phyloP scores from a whole-genome alignment of 2,329 filamentous ascomycete genomes.

The Leptographium radiaticola region DNA sequence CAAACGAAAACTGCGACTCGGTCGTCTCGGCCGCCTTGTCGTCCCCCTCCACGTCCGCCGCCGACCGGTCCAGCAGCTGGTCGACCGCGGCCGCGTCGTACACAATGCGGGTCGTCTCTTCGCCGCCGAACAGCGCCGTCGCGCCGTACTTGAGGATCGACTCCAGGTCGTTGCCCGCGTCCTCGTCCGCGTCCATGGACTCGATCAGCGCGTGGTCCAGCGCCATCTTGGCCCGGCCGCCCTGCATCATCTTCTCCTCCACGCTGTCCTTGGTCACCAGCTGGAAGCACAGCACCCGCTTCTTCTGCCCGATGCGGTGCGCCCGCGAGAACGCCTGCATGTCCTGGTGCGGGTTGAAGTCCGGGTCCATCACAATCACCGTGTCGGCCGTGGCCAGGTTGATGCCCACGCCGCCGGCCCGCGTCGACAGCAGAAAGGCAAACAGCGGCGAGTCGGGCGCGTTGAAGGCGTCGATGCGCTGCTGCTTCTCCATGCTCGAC shows the following conservation, averaged over 20 bases:
- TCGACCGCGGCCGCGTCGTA: constrained; percentile 81
- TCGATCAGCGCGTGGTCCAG: constrained; percentile 93
- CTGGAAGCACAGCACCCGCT: constrained; percentile 92
- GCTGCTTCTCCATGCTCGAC: constrained; percentile 76
- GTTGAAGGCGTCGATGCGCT: constrained; percentile 88
- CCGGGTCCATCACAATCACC: constrained; percentile 91
- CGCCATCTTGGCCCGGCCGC: constrained; percentile 90
- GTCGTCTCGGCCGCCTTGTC: constrained; percentile 46
- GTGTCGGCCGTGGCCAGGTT: constrained; percentile 95
- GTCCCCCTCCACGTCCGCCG: constrained; percentile 54
- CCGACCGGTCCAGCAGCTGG: constrained; percentile 72
- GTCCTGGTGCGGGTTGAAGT: constrained; percentile 97
- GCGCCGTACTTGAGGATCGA: constrained; percentile 82
- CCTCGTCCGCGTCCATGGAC: constrained; percentile 73
- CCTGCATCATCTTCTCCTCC: constrained; percentile 93
- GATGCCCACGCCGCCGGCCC: constrained; percentile 92
- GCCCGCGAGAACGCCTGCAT: constrained; percentile 90
- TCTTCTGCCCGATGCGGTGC: constrained; percentile 91
- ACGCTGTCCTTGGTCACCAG: constrained; percentile 79
- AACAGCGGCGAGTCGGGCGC: constrained; percentile 71
- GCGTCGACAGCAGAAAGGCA: constrained; percentile 83
- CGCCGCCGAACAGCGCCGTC: constrained; percentile 70
- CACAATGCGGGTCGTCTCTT: constrained; percentile 57
- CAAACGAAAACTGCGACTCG: constrained; percentile 78
- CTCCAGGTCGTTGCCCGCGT: constrained; percentile 67